phyloP scores from a whole-genome alignment of 352 stramenopile genomes.

The Pythium angustatum region DNA sequence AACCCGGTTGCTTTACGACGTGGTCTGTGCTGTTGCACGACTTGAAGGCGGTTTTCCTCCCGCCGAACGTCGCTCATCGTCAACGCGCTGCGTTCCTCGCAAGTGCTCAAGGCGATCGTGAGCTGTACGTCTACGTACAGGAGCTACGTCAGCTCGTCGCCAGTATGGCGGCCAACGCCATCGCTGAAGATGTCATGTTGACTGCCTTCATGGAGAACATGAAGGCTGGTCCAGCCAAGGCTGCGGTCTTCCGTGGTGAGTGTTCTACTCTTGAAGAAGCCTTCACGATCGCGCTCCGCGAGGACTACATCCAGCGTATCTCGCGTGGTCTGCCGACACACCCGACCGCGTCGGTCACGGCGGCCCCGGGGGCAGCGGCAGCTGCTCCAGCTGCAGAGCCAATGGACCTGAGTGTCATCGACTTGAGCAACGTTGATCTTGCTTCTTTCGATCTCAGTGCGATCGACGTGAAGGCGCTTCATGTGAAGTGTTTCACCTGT shows the following conservation, averaged over 20 bases:
- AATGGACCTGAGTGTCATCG: background rate
- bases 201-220: slow-evolving; percentile 15
- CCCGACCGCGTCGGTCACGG: too few relatives aligned
- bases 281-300: slow-evolving; percentile 1
- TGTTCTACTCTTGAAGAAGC: background rate
- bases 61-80: slow-evolving; percentile 14
- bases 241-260: slow-evolving; percentile 3
- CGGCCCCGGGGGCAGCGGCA: too few relatives aligned
- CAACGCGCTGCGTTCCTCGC: slow-evolving; percentile 27
- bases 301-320: slow-evolving; percentile 3
- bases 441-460: slow-evolving; percentile 4
- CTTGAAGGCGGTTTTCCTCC: background rate
- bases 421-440: slow-evolving; percentile 10
- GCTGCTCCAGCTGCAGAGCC: background rate
- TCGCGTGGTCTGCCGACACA: background rate
- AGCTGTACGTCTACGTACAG: slow-evolving; percentile 22
- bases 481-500: slow-evolving; percentile 20
- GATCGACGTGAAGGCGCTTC: slow-evolving; percentile 11
- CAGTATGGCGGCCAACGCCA: slow-evolving; percentile 2
- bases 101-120: slow-evolving; percentile 25
- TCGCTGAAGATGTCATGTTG: slow-evolving; percentile 7
- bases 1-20: slow-evolving; percentile 17
- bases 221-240: slow-evolving; percentile 6
- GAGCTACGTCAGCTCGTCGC: slow-evolving; percentile 22
- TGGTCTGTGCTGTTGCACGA: background rate